Conservation (phyloP, 352 stramenopile species). For the Phytophthora hibernalis region DNA sequence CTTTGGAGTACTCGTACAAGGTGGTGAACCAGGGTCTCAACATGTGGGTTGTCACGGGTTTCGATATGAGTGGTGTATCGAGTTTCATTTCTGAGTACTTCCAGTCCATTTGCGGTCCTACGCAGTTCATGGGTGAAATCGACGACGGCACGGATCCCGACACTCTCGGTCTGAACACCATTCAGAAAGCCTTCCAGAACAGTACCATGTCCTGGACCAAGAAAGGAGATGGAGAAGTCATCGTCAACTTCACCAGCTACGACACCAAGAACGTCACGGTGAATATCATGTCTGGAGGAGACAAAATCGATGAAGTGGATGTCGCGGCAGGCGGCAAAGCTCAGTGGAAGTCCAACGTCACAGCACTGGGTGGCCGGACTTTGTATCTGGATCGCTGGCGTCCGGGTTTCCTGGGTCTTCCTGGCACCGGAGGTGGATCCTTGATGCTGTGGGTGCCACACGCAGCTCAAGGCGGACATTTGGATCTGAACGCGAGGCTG, state of each 20-base stretch:
- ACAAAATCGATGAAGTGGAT: constrained; percentile 46
- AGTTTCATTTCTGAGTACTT: constrained; percentile 39
- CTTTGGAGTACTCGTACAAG: constrained; percentile 21
- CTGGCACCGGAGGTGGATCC: constrained; percentile 65
- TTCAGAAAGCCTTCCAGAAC: constrained; percentile 27
- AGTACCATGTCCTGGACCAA: constrained; percentile 29
- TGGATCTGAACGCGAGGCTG: constrained; percentile 56
- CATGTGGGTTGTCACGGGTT: constrained; percentile 23
- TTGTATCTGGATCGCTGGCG: constrained; percentile 79
- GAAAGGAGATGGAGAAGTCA: constrained; percentile 41
- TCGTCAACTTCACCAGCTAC: constrained; percentile 50
- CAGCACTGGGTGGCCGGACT: constrained; percentile 56
- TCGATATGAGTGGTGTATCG: constrained; percentile 36
- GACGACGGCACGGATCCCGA: constrained; percentile 41
- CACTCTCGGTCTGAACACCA: constrained; percentile 42
- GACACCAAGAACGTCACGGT: constrained; percentile 54
- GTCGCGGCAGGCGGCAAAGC: constrained; percentile 40
- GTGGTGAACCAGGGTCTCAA: constrained; percentile 23
- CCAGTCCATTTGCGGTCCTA: constrained; percentile 44
- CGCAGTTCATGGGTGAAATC: too few species aligned
- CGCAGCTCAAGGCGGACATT: constrained; percentile 43
- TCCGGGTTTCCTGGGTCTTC: constrained; percentile 58
- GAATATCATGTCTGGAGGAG: constrained; percentile 56
- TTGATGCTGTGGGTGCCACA: constrained; percentile 67
- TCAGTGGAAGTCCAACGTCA: constrained; percentile 45